These are phyloP conservation scores for Coemansia sp. DNA, from an alignment of 192 early-diverging fungal species.

Conservation along the genomic window DNA sequence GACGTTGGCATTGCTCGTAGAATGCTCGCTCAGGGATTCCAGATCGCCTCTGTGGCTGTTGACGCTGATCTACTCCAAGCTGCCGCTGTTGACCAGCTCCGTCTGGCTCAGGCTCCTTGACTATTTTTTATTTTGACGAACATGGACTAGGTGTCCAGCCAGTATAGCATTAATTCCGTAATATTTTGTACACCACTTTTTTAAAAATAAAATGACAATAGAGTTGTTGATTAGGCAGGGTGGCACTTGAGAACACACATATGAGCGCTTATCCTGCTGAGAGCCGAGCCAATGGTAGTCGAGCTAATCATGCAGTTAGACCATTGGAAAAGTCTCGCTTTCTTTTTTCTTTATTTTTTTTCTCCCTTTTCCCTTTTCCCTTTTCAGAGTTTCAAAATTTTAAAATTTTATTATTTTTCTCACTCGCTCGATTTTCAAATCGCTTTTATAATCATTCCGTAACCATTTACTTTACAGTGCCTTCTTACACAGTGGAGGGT, in stretches of 20 bases:
- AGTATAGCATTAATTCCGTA: neutral
- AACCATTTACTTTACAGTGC: neutral
- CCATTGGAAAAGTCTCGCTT: constrained; percentile 3
- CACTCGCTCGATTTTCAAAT: neutral
- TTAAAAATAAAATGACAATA: neutral
- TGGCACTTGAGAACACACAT: no score
- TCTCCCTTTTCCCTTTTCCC: no score
- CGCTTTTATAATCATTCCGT: neutral
- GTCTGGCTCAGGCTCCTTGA: constrained; percentile 24
- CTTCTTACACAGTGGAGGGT: constrained; percentile 10
- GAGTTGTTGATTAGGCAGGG: no score
- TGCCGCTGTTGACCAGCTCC: constrained; percentile 46
- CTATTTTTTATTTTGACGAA: neutral
- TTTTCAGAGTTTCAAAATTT: no score
- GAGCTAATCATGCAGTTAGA: neutral
- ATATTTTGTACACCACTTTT: neutral
- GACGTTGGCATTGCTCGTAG: constrained; percentile 26
- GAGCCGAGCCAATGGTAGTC: no score
- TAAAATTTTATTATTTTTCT: no score
- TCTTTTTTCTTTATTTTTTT: neutral
- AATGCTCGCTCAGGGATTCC: constrained; percentile 32
- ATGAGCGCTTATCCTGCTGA: no score
- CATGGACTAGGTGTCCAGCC: neutral
- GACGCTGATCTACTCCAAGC: constrained; percentile 32
- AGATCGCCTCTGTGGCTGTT: constrained; percentile 41